A percentile compares a stretch with the other conserved stretches of the same genome.
Conservation (phyloP, 495 filamentous ascomycete genomes). For the Tuber indicum region DNA sequence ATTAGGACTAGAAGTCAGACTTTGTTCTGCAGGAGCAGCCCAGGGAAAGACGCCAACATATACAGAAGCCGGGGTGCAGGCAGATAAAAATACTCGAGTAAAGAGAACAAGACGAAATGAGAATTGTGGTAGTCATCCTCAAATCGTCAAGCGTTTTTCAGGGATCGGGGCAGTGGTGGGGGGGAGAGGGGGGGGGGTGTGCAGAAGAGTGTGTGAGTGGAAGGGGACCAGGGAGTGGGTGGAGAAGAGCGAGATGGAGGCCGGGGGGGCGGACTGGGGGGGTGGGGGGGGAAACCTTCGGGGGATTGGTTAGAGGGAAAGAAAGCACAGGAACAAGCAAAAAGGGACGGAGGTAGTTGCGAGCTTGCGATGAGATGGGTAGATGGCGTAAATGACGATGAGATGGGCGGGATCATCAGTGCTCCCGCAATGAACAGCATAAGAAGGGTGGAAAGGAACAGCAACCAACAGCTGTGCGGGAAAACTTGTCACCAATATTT, state of each 20-base stretch:
- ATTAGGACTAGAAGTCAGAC: constrained; percentile 23
- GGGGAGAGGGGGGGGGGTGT: constrained; percentile 14
- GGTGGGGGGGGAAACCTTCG: not conserved
- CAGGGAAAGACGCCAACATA: constrained; percentile 30
- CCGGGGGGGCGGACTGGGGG: constrained; percentile 5
- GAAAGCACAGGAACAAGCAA: constrained; percentile 9
- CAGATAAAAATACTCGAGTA: constrained; percentile 16
- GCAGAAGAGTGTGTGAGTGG: constrained; percentile 13
- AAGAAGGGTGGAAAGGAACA: not conserved
- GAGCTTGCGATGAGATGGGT: constrained; percentile 2
- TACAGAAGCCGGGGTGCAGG: constrained; percentile 15
- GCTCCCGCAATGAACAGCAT: not conserved
- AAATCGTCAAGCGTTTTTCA: constrained; percentile 34
- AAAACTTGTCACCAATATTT: not conserved
- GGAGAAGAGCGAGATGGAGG: too few species aligned
- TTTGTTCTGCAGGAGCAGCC: constrained; percentile 33
- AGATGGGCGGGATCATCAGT: not conserved
- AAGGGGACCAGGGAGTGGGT: constrained; percentile 7
- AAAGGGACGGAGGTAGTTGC: constrained; percentile 11
- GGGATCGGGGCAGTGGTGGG: constrained; percentile 24
- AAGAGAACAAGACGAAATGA: constrained; percentile 32
- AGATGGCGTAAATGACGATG: not conserved
- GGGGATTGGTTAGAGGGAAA: constrained; percentile 7
- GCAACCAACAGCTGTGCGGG: not conserved
- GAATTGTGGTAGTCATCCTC: constrained; percentile 28